These are phyloP conservation scores for Lachnellula cervina DNA, from an alignment of 2,329 filamentous ascomycete genomes.

Conservation along the genomic window DNA sequence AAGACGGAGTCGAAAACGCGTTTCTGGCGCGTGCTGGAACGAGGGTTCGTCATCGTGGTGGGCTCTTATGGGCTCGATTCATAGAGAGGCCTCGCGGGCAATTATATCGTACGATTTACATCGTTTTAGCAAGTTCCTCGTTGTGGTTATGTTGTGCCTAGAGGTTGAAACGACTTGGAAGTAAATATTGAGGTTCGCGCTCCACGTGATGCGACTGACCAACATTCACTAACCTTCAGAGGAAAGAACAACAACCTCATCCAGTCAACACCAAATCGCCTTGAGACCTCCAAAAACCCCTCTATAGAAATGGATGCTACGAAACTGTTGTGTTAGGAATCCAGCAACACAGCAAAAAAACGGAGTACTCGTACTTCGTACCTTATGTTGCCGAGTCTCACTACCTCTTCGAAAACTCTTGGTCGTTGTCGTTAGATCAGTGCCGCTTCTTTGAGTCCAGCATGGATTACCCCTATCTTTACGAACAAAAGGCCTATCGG, in stretches of 20 bases:
- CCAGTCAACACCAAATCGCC: too few species aligned
- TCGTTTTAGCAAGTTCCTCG: not conserved
- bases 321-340: too few species aligned
- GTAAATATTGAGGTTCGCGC: not conserved
- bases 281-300: too few species aligned
- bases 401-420: slow-evolving; percentile 34
- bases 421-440: too few species aligned
- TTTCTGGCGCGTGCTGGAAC: slow-evolving; percentile 12
- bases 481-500: not conserved
- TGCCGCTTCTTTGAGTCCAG: not conserved
- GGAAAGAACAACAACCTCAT: too few species aligned
- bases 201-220: not conserved
- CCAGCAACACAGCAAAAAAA: slow-evolving; percentile 36
- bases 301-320: too few species aligned
- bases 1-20: slow-evolving; percentile 33
- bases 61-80: not conserved
- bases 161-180: not conserved
- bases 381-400: slow-evolving; percentile 43
- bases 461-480: too few species aligned
- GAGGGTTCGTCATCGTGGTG: not conserved
- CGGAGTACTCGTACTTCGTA: too few species aligned
- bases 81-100: not conserved
- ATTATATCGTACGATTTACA: not conserved
- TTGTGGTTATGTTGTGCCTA: not conserved
- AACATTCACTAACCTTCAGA: not conserved